Conservation (phyloP, 176 grass and related monocot genomes). For the Pontederia paniculata region DNA sequence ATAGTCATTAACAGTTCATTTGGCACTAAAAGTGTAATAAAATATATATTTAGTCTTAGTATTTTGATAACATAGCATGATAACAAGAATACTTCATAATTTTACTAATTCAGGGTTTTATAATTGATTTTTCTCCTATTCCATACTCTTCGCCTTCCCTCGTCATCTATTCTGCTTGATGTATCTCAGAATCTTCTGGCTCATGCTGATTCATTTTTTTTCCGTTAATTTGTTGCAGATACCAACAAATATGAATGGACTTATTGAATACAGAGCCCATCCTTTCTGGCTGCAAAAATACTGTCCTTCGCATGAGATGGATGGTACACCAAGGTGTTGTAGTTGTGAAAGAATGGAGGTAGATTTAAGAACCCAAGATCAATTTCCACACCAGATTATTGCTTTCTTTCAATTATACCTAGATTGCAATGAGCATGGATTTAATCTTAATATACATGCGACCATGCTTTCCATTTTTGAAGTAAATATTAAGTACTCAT, state of each 20-base stretch:
- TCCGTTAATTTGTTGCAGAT: conserved; percentile 33
- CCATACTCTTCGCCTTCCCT: not conserved
- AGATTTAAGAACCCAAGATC: conserved; percentile 8
- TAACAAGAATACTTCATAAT: too few relatives aligned
- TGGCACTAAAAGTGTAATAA: too few relatives aligned
- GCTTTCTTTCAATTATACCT: not conserved
- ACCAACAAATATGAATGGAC: conserved; percentile 68
- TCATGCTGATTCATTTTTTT: conserved; percentile 5
- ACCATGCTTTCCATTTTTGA: conserved; percentile 4
- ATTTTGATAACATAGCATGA: too few relatives aligned
- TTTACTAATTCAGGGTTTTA: too few relatives aligned
- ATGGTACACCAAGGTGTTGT: conserved; percentile 90
- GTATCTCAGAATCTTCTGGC: not conserved
- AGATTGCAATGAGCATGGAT: not conserved
- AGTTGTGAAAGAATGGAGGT: conserved; percentile 99
- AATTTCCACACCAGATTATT: not conserved
- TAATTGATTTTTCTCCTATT: too few relatives aligned
- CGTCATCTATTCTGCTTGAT: not conserved
- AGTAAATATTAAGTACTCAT: not conserved
- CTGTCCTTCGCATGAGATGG: conserved; percentile 89
- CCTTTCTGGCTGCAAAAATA: conserved; percentile 98
- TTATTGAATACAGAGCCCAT: conserved; percentile 89
- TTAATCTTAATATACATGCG: not conserved
- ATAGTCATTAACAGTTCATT: too few relatives aligned
- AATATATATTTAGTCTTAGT: too few relatives aligned